phyloP scores from a whole-genome alignment of 2,329 filamentous ascomycete genomes.

The Orbilia oligospora region DNA sequence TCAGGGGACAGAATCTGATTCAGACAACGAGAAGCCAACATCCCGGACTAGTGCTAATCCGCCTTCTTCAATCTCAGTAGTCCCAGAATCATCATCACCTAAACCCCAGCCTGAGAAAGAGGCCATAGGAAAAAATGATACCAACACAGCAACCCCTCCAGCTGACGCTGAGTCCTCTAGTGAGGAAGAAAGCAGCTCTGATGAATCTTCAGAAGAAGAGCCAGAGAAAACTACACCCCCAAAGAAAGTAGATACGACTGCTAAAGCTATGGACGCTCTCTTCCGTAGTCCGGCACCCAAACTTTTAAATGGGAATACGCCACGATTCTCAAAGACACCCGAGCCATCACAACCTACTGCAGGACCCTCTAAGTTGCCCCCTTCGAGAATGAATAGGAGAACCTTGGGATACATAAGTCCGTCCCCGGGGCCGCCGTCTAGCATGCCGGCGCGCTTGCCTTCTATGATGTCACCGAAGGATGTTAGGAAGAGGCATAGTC shows the following conservation, averaged over 20 bases:
- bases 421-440: slow-evolving; percentile 53
- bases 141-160: slow-evolving; percentile 22
- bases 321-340: slow-evolving; percentile 44
- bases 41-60: background rate
- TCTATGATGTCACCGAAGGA: slow-evolving; percentile 45
- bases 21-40: background rate
- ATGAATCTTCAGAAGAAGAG: slow-evolving; percentile 23
- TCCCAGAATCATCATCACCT: slow-evolving; percentile 40
- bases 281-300: slow-evolving; percentile 26
- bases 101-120: background rate
- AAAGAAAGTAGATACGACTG: slow-evolving; percentile 21
- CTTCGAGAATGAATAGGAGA: slow-evolving; percentile 56
- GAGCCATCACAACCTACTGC: slow-evolving; percentile 19
- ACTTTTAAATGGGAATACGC: slow-evolving; percentile 27
- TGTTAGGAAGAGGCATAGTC: slow-evolving; percentile 34
- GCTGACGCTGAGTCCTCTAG: slow-evolving; percentile 15
- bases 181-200: background rate
- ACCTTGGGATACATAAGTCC: slow-evolving; percentile 58
- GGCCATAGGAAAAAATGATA: slow-evolving; percentile 10
- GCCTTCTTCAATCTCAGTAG: slow-evolving; percentile 31
- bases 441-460: slow-evolving; percentile 50
- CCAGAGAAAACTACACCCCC: slow-evolving; percentile 13
- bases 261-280: slow-evolving; percentile 40
- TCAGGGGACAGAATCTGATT: background rate
- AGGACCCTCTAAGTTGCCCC: slow-evolving; percentile 43